Evolutionary conservation across 2,329 filamentous ascomycete species (phyloP).

Genomic region (Akanthomyces muscarius): DNA sequence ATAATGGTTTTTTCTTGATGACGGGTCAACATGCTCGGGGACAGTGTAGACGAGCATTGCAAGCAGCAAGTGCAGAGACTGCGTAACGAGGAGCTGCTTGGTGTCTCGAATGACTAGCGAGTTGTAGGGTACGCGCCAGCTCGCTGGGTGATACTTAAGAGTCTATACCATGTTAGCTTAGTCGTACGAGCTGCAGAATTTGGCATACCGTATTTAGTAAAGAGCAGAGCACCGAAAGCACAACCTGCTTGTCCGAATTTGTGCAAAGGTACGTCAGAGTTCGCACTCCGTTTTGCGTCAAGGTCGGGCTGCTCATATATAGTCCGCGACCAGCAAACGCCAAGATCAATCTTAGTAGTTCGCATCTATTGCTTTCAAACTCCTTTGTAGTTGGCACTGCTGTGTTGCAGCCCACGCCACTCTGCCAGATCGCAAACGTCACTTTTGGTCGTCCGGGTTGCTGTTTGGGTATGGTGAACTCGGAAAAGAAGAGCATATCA

Average conservation of each 20-base stretch:
- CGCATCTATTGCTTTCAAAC: constrained; percentile 86
- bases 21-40: constrained; percentile 64
- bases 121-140: constrained; percentile 92
- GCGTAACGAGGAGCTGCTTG: constrained; percentile 85
- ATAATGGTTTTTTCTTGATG: constrained; percentile 82
- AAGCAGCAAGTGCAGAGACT: constrained; percentile 86
- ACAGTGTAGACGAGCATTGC: constrained; percentile 82
- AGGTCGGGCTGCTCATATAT: constrained; percentile 76
- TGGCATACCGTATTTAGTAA: constrained; percentile 78
- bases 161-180: constrained; percentile 49
- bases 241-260: constrained; percentile 84
- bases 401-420: constrained; percentile 91
- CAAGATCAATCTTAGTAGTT: constrained; percentile 80
- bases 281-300: constrained; percentile 79
- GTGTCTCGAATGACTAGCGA: constrained; percentile 87
- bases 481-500: constrained; percentile 86
- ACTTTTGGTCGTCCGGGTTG: constrained; percentile 72
- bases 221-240: constrained; percentile 86
- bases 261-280: constrained; percentile 86
- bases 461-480: constrained; percentile 77
- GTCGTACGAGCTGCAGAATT: neutral
- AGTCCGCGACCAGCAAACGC: constrained; percentile 87
- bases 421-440: constrained; percentile 95
- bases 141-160: constrained; percentile 91
- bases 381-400: constrained; percentile 85